These are phyloP conservation scores for Hygrophila difformis DNA, from an alignment of 257 asterid genomes.

Conservation along the genomic window DNA sequence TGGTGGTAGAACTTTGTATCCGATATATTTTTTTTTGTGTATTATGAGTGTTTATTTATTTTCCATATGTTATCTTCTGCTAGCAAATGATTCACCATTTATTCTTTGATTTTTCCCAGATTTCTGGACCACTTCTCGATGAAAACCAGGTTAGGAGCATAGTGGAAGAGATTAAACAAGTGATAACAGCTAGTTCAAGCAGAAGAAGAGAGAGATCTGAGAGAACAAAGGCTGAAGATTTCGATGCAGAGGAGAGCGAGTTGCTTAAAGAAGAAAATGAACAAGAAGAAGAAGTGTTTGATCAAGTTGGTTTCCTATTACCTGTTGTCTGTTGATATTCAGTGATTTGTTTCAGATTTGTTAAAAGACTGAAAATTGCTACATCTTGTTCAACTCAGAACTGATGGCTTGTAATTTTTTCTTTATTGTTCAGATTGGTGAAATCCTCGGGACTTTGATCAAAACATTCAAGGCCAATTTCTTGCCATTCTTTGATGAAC, in stretches of 20 bases:
- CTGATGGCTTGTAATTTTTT: too few relatives aligned
- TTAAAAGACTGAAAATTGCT: background rate
- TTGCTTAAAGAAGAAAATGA: slow-evolving; percentile 68
- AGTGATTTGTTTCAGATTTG: too few relatives aligned
- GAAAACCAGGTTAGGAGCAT: slow-evolving; percentile 88
- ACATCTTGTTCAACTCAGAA: background rate
- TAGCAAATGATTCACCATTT: background rate
- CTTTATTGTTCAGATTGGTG: slow-evolving; percentile 61
- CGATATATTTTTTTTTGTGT: too few relatives aligned
- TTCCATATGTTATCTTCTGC: background rate
- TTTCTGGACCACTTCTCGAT: slow-evolving; percentile 78
- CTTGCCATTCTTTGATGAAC: slow-evolving; percentile 93
- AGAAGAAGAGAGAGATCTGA: slow-evolving; percentile 79
- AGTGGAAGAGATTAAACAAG: slow-evolving; percentile 67
- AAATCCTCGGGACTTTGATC: slow-evolving; percentile 81
- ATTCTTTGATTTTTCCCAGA: slow-evolving; percentile 30
- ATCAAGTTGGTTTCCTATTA: slow-evolving; percentile 37
- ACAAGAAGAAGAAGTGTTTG: slow-evolving; percentile 80
- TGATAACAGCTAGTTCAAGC: slow-evolving; percentile 68
- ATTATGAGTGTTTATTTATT: too few relatives aligned
- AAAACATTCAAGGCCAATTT: slow-evolving; percentile 84
- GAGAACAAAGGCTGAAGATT: slow-evolving; percentile 85
- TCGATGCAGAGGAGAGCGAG: slow-evolving; percentile 76
- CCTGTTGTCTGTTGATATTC: background rate
- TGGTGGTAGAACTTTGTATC: too few relatives aligned